phyloP scores from a whole-genome alignment of 805 yeast species.

The Soucietia sequanensis region DNA sequence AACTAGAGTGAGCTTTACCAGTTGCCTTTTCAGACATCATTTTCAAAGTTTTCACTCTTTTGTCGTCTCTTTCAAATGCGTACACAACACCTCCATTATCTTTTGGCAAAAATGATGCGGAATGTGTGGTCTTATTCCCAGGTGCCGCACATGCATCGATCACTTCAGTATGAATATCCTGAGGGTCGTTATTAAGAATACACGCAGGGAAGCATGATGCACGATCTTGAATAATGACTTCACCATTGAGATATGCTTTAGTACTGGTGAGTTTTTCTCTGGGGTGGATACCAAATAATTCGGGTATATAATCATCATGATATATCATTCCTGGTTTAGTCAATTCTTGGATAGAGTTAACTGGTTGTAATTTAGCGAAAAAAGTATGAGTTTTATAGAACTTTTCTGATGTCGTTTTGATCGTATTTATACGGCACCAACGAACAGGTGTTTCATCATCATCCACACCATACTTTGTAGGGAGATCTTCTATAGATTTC shows the following conservation, averaged over 20 bases:
- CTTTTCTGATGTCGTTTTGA: conserved; percentile 44
- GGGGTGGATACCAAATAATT: conserved; percentile 82
- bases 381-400: conserved; percentile 34
- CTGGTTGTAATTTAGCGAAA: conserved; percentile 45
- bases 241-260: conserved; percentile 71
- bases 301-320: conserved; percentile 70
- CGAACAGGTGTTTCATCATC: conserved; percentile 70
- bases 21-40: conserved; percentile 78
- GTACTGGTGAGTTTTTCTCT: conserved; percentile 64
- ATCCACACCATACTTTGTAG: conserved; percentile 18
- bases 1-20: conserved; percentile 19
- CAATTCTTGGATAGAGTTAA: conserved; percentile 39
- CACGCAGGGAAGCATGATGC: conserved; percentile 97
- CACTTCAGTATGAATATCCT: conserved; percentile 52
- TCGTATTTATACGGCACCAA: conserved; percentile 76
- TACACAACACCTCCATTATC: conserved; percentile 42
- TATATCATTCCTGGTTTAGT: conserved; percentile 56
- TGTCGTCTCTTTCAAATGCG: conserved; percentile 86
- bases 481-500: conserved; percentile 48
- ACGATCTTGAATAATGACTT: conserved; percentile 88
- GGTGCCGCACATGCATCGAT: conserved; percentile 98
- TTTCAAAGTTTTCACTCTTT: conserved; percentile 65
- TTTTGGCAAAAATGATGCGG: conserved; percentile 61
- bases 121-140: conserved; percentile 94
- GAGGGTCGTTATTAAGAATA: conserved; percentile 58